Percentiles rank a stretch among this genome's conserved stretches.
These are phyloP conservation scores for Ambrosia artemisiifolia DNA, from an alignment of 129 eudicot genomes.

Conservation along the genomic window DNA sequence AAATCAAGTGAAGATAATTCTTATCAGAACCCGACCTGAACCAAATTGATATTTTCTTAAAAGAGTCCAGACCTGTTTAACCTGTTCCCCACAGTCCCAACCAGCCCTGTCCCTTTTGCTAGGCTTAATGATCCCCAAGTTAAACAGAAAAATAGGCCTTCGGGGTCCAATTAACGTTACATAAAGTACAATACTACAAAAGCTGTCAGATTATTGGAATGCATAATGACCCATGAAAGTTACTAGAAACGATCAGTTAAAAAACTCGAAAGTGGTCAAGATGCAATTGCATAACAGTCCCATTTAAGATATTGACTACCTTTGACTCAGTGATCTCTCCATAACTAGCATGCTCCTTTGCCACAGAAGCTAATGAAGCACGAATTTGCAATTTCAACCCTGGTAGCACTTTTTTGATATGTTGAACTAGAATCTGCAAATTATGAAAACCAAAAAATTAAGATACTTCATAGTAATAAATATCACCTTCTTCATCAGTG, in stretches of 20 bases:
- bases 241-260: neutral
- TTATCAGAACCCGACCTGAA: no score
- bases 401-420: slow-evolving; percentile 69
- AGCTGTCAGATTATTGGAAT: neutral
- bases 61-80: no score
- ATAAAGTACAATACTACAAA: neutral
- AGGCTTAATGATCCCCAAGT: neutral
- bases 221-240: neutral
- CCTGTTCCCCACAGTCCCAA: neutral
- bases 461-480: neutral
- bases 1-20: neutral
- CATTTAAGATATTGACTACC: slow-evolving; percentile 26
- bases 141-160: slow-evolving; percentile 13
- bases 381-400: slow-evolving; percentile 73
- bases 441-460: neutral
- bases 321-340: slow-evolving; percentile 90
- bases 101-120: no score
- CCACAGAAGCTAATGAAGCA: slow-evolving; percentile 61
- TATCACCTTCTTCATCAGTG: neutral
- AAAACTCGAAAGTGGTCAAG: neutral
- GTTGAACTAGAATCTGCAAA: slow-evolving; percentile 64
- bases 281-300: slow-evolving; percentile 11
- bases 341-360: slow-evolving; percentile 93
- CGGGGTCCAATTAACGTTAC: neutral
- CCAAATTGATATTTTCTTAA: no score